Conservation (phyloP, 2,329 filamentous ascomycete species). For the Ophiostoma sp. region DNA sequence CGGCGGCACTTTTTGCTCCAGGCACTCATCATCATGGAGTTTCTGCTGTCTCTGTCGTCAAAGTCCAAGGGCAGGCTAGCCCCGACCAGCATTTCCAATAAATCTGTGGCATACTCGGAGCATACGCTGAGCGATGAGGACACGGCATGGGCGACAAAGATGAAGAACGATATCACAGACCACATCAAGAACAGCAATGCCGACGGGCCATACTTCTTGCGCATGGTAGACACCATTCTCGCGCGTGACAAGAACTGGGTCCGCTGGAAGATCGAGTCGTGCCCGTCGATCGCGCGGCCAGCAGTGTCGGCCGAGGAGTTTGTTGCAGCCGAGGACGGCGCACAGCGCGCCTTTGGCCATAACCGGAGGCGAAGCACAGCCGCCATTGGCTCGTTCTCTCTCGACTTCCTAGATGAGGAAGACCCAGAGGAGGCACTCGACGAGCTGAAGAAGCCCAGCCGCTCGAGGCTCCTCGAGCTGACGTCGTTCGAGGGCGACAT, state of each 20-base stretch:
- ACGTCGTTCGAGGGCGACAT: conserved; percentile 68
- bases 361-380: conserved; percentile 62
- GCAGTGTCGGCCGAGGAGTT: conserved; percentile 65
- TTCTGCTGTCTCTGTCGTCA: conserved; percentile 82
- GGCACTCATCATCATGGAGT: conserved; percentile 88
- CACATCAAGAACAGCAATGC: conserved; percentile 71
- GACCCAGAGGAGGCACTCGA: conserved; percentile 57
- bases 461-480: conserved; percentile 64
- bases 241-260: conserved; percentile 98
- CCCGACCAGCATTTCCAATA: conserved; percentile 63
- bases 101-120: conserved; percentile 75
- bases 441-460: conserved; percentile 59
- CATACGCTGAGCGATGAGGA: conserved; percentile 77
- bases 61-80: conserved; percentile 74
- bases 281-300: conserved; percentile 75
- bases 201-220: conserved; percentile 88
- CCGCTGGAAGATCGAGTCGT: conserved; percentile 94
- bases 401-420: conserved; percentile 70
- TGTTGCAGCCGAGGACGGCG: conserved; percentile 60
- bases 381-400: conserved; percentile 64
- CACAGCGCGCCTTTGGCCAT: conserved; percentile 60
- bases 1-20: conserved; percentile 92
- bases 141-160: conserved; percentile 78
- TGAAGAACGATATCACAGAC: conserved; percentile 70
- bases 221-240: conserved; percentile 94